A percentile compares a stretch with the other conserved stretches of the same genome.
Conservation (phyloP, 2,329 filamentous ascomycete species). For the Trichophyton benhamiae region DNA sequence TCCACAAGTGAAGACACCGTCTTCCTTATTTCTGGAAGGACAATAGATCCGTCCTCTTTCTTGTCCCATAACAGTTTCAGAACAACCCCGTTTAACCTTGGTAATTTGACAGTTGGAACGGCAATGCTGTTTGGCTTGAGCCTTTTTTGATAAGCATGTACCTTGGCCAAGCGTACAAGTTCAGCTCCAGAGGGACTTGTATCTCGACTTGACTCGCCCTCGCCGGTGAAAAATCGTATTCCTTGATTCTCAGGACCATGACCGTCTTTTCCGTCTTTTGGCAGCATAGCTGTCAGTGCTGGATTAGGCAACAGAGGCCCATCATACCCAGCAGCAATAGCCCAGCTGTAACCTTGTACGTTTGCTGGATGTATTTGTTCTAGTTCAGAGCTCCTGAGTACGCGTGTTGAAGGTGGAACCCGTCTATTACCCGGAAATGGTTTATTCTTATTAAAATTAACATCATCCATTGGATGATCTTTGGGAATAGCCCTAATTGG, state of each 20-base stretch:
- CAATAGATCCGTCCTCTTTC: not conserved
- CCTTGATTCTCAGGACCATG: not conserved
- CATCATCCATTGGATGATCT: not conserved
- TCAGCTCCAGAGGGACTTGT: not conserved
- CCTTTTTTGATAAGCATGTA: not conserved
- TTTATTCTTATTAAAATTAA: not conserved
- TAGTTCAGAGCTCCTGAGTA: not conserved
- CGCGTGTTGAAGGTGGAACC: not conserved
- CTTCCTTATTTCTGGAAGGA: not conserved
- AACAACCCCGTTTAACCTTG: not conserved
- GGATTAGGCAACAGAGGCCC: not conserved
- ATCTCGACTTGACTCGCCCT: not conserved
- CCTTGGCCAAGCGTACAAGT: not conserved
- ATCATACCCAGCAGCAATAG: constrained; percentile 1
- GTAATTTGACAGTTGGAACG: not conserved
- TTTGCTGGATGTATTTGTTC: constrained; percentile 1
- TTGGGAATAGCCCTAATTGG: not conserved
- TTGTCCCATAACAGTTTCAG: not conserved
- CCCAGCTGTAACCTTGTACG: not conserved
- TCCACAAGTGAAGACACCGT: not conserved
- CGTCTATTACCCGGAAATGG: not conserved
- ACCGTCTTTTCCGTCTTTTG: not conserved
- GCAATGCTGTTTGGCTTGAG: not conserved
- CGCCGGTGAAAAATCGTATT: not conserved
- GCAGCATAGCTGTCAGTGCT: not conserved